Conservation (phyloP, 192 early-diverging fungal species). For the Spinellus fusiger region DNA sequence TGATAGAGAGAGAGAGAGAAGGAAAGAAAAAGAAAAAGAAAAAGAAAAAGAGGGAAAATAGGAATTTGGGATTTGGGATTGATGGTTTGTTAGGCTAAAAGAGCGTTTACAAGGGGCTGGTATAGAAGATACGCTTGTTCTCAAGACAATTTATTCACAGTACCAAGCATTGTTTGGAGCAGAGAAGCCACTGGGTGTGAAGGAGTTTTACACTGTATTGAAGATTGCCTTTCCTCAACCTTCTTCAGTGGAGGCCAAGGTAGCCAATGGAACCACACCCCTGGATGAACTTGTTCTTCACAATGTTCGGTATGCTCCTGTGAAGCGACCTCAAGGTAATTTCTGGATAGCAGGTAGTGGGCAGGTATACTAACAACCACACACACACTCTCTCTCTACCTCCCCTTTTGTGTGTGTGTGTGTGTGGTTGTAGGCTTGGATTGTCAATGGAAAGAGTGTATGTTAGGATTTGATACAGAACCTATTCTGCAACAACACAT, state of each 20-base stretch:
- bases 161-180: slow-evolving; percentile 39
- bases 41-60: too few species aligned
- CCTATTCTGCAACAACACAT: slow-evolving; percentile 42
- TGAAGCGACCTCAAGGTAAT: slow-evolving; percentile 12
- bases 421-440: neutral
- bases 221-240: slow-evolving; percentile 31
- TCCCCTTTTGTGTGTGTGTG: neutral
- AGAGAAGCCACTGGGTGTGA: slow-evolving; percentile 26
- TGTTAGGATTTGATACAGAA: slow-evolving; percentile 22
- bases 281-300: slow-evolving; percentile 11
- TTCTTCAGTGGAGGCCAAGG: slow-evolving; percentile 4
- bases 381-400: too few species aligned
- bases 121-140: slow-evolving; percentile 28
- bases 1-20: neutral
- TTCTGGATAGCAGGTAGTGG: neutral
- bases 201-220: slow-evolving; percentile 29
- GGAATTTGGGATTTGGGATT: neutral
- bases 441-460: slow-evolving; percentile 47
- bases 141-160: slow-evolving; percentile 34
- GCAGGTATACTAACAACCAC: neutral
- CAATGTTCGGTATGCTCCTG: slow-evolving; percentile 20
- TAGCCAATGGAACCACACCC: slow-evolving; percentile 2
- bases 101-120: slow-evolving; percentile 35
- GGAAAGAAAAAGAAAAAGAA: neutral
- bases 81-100: slow-evolving; percentile 36